Evolutionary conservation across 768 basidiomycete species (phyloP), one percentile per base, ranked within the genome.

Genomic region (Panaeolus cyanescens): DNA sequence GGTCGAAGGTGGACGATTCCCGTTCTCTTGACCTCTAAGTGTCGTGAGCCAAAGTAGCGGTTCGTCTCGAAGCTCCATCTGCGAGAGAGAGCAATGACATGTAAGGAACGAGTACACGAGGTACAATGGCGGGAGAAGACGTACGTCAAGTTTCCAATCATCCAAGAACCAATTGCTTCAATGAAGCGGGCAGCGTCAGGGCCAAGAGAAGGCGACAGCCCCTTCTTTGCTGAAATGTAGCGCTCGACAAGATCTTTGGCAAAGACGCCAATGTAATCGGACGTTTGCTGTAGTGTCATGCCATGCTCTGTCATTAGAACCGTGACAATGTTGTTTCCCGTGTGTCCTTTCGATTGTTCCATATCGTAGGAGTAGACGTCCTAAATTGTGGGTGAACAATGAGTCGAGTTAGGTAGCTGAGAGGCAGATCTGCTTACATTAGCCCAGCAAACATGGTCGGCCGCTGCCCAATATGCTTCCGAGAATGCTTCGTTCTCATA

Each of bases 351-450:
- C 55, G 83, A 80, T 65, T 88, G 86, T 66, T 92, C 89, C 82
- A 88, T 85, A 71, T 88, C 85, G 72, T 90, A 91, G 7, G 87
- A 89, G 67, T 88, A 89, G 15, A 90, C 72, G 62, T 91, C 88
- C 88, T 89, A 66, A 45, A 63, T 58, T 17, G 39, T 28, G 22
- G 54, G 45, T 55, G 66, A 39, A 62, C 15, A 59, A 55, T 50
- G 25, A 34, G 55, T 30, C 34, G 34, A 54, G 15, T 57, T 22
- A 5, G 19, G n/a, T n/a, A n/a, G n/a, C n/a, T 17, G 53, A 34
- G 58, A 34, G 15, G 30, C 42, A 53, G 12, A 15, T 36, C 31
- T 20, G 73, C 83, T 72, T 62, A 90, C 89, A 70, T 91, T 91
- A 20, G 88, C 75, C 87, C 84, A 90, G 72, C 84, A 85, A 57